phyloP scores from a whole-genome alignment of 75 land plant genomes.

The Pseudotsuga menziesii region DNA sequence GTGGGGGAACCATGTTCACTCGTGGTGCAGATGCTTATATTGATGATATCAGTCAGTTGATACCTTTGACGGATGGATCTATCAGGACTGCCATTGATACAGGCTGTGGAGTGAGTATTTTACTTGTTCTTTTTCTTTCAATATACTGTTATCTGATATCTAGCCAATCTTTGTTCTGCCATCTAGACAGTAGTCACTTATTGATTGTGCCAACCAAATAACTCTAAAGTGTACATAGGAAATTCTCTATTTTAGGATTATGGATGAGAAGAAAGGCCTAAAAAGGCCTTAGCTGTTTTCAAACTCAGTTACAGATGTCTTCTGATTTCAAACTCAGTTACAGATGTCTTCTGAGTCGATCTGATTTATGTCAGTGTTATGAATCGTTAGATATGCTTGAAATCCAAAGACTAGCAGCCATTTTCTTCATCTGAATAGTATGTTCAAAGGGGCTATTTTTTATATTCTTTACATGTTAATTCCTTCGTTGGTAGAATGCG shows the following conservation, averaged over 20 bases:
- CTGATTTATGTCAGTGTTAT: not conserved
- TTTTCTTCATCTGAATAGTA: not conserved
- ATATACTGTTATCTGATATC: too few species aligned
- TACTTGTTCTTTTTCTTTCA: too few species aligned
- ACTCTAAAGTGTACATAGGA: too few species aligned
- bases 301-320: not conserved
- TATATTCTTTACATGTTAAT: not conserved
- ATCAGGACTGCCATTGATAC: conserved; percentile 69
- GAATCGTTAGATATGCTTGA: not conserved
- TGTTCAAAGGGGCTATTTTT: not conserved
- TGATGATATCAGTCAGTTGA: conserved; percentile 49
- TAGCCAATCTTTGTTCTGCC: too few species aligned
- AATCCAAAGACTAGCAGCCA: not conserved
- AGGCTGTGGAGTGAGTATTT: conserved; percentile 59
- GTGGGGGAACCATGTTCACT: conserved; percentile 70
- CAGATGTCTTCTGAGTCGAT: not conserved
- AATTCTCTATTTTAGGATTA: too few species aligned
- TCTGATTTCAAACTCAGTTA: not conserved
- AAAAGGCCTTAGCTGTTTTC: too few species aligned
- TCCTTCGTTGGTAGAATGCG: not conserved
- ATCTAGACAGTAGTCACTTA: too few species aligned
- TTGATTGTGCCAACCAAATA: too few species aligned
- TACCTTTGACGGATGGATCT: conserved; percentile 39
- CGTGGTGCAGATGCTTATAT: conserved; percentile 65
- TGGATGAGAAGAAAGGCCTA: too few species aligned